phyloP scores from a whole-genome alignment of 768 basidiomycete species.

The Auriculariales sp. region DNA sequence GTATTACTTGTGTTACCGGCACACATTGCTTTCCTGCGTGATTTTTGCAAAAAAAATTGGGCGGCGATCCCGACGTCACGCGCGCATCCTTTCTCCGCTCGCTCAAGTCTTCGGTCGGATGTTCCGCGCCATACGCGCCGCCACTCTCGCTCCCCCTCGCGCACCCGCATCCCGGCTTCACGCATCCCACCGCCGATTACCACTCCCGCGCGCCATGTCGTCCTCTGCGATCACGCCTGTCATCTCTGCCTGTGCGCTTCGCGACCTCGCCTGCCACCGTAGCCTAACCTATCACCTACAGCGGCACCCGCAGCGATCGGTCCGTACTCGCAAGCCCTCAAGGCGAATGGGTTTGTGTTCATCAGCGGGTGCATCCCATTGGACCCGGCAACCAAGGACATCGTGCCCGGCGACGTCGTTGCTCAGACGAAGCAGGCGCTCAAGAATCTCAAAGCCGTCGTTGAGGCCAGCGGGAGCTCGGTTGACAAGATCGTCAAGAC shows the following conservation, averaged over 20 bases:
- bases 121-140: too few species aligned
- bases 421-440: conserved; percentile 74
- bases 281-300: conserved; percentile 15
- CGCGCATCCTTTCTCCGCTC: too few species aligned
- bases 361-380: conserved; percentile 81
- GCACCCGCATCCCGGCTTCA: too few species aligned
- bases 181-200: not conserved
- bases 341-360: conserved; percentile 73
- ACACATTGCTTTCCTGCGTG: too few species aligned
- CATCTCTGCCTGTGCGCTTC: not conserved
- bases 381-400: conserved; percentile 51
- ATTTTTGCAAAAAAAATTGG: too few species aligned
- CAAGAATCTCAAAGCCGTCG: conserved; percentile 70
- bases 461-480: conserved; percentile 70
- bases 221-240: conserved; percentile 1
- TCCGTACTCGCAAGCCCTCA: conserved; percentile 42
- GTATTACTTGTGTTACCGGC: too few species aligned
- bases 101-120: too few species aligned
- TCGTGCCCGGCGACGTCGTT: conserved; percentile 55
- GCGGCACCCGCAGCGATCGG: conserved; percentile 71
- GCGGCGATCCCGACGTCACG: too few species aligned
- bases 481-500: conserved; percentile 79
- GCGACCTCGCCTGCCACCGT: not conserved
- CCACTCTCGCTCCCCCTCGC: too few species aligned
- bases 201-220: conserved; percentile 2